Conservation (phyloP, 1,139 yeast species). For the Suzukiozyma palmioleophila region DNA sequence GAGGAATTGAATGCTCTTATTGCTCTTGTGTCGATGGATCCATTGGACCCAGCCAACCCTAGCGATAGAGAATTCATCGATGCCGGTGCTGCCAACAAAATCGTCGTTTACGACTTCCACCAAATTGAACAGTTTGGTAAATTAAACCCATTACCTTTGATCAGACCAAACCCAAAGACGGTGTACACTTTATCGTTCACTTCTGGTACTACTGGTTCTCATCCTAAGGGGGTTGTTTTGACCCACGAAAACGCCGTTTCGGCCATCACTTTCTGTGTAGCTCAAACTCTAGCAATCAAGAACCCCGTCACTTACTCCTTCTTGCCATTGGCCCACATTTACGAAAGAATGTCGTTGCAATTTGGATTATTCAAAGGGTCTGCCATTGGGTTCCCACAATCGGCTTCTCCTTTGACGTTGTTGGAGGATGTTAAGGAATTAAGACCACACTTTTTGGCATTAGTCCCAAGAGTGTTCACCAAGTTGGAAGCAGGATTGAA, state of each 20-base stretch:
- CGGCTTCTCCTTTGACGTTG: constrained; percentile 31
- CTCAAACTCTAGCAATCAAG: constrained; percentile 10
- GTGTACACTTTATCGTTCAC: constrained; percentile 69
- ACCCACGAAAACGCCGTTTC: constrained; percentile 53
- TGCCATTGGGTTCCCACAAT: constrained; percentile 39
- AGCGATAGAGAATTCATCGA: constrained; percentile 13
- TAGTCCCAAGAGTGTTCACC: constrained; percentile 38
- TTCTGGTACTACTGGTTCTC: constrained; percentile 68
- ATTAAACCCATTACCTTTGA: constrained; percentile 38
- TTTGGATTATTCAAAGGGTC: constrained; percentile 23
- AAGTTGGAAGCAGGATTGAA: constrained; percentile 44
- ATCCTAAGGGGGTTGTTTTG: constrained; percentile 71
- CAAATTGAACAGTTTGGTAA: constrained; percentile 57
- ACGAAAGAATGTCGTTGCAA: constrained; percentile 39
- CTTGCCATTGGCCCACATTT: constrained; percentile 55
- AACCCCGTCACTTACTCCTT: constrained; percentile 14
- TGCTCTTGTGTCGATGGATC: constrained; percentile 38
- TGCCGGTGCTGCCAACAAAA: constrained; percentile 18
- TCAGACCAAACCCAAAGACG: constrained; percentile 52
- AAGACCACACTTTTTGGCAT: constrained; percentile 31
- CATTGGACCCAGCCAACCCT: constrained; percentile 22
- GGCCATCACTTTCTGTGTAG: constrained; percentile 31
- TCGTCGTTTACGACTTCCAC: constrained; percentile 40
- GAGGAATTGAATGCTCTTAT: constrained; percentile 27
- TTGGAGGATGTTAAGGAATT: constrained; percentile 34